Conservation (phyloP, 164 flowering plant genomes). For the Vitis rupestris region DNA sequence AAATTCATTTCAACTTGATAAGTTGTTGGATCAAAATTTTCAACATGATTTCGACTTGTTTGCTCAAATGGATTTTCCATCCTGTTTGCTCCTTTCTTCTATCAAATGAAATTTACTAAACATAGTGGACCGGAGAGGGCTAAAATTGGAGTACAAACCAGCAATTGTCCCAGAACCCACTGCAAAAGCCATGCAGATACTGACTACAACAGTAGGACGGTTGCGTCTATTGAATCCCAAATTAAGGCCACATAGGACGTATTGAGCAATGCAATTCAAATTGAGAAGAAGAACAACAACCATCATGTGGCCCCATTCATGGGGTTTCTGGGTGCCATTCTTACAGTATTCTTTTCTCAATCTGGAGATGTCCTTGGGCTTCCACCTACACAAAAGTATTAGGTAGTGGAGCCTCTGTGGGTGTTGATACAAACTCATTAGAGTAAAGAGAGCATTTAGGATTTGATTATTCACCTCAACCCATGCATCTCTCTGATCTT, state of each 20-base stretch:
- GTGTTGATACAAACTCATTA: slow-evolving; percentile 73
- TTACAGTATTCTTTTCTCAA: slow-evolving; percentile 79
- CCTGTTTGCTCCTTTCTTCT: too few relatives aligned
- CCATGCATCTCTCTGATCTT: slow-evolving; percentile 20
- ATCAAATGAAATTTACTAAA: too few relatives aligned
- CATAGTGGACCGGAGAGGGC: slow-evolving; percentile 63
- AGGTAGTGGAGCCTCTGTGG: slow-evolving; percentile 76
- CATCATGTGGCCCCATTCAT: slow-evolving; percentile 95
- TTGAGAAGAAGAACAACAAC: slow-evolving; percentile 75
- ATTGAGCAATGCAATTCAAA: slow-evolving; percentile 82
- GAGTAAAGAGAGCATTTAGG: slow-evolving; percentile 91
- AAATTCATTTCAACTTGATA: too few relatives aligned
- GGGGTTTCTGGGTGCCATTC: slow-evolving; percentile 81
- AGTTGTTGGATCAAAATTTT: too few relatives aligned
- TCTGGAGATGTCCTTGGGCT: slow-evolving; percentile 56
- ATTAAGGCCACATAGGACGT: slow-evolving; percentile 74
- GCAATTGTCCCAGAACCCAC: slow-evolving; percentile 81
- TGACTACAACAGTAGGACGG: slow-evolving; percentile 82
- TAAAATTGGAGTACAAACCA: slow-evolving; percentile 58
- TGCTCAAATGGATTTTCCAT: too few relatives aligned
- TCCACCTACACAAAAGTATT: slow-evolving; percentile 63
- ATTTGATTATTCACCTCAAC: slow-evolving; percentile 88
- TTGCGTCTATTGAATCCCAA: slow-evolving; percentile 60
- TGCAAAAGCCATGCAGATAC: slow-evolving; percentile 63
- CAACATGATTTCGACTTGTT: too few relatives aligned